Evolutionary conservation across 805 yeast species (phyloP).

Genomic region (Brettanomyces custersianus): DNA sequence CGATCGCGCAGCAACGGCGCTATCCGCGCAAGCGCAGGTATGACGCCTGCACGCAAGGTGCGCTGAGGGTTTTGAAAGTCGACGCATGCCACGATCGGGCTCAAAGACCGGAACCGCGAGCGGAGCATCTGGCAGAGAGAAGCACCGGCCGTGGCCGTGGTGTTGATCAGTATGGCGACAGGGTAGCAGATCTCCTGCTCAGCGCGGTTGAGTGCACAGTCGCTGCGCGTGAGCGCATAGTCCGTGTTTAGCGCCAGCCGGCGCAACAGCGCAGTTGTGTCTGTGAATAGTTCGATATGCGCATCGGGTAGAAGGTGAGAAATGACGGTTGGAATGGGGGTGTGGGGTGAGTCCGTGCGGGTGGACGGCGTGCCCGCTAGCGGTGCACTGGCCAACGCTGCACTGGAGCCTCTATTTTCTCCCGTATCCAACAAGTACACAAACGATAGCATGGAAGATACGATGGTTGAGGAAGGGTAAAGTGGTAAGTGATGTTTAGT

Average conservation of each 20-base stretch:
- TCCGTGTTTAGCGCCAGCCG: background rate
- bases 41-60: background rate
- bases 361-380: too few relatives aligned
- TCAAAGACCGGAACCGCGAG: background rate
- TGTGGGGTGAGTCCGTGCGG: too few relatives aligned
- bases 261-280: background rate
- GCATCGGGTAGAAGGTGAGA: background rate
- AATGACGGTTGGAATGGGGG: background rate
- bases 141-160: background rate
- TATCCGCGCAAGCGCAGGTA: background rate
- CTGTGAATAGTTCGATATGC: slow-evolving; percentile 1
- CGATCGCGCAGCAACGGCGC: slow-evolving; percentile 16
- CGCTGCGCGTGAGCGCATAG: background rate
- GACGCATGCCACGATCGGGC: background rate
- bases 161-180: background rate
- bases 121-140: background rate
- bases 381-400: too few relatives aligned
- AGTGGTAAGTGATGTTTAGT: too few relatives aligned
- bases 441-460: background rate
- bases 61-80: background rate
- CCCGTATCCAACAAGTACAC: background rate
- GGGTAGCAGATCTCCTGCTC: slow-evolving; percentile 1
- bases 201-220: background rate
- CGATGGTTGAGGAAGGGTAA: too few relatives aligned
- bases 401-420: too few relatives aligned